phyloP scores from a whole-genome alignment of 148 eudicot species.

The Pouteria glomerata region DNA sequence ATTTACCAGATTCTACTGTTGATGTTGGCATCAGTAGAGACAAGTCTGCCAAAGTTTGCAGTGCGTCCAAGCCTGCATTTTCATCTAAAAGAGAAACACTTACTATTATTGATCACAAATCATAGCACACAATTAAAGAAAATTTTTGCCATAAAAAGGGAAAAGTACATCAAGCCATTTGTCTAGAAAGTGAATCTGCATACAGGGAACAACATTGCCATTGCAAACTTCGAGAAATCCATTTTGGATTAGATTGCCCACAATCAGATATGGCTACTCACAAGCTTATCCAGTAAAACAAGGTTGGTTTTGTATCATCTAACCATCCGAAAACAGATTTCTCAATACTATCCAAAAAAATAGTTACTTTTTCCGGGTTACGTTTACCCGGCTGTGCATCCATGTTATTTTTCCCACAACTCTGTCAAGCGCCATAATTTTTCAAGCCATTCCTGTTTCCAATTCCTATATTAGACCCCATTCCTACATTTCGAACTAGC shows the following conservation, averaged over 20 bases:
- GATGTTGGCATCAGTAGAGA: conserved; percentile 67
- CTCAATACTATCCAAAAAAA: not conserved
- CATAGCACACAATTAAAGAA: not conserved
- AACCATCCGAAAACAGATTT: not conserved
- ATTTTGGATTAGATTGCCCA: not conserved
- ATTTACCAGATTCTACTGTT: conserved; percentile 54
- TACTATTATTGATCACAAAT: not conserved
- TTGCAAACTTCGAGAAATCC: not conserved
- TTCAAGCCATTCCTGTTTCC: not conserved
- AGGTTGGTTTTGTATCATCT: not conserved
- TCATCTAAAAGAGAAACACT: conserved; percentile 43
- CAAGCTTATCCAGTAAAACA: not conserved
- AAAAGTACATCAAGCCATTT: not conserved
- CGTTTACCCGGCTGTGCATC: not conserved
- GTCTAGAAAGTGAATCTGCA: not conserved
- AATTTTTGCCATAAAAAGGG: not conserved
- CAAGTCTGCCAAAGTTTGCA: conserved; percentile 80
- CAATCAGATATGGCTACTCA: not conserved
- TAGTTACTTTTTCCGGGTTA: not conserved
- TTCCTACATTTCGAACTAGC: not conserved
- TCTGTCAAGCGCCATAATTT: not conserved
- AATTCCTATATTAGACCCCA: not conserved
- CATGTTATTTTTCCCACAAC: not conserved
- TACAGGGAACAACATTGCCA: not conserved
- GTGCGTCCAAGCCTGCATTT: conserved; percentile 63